Conservation (phyloP, 768 basidiomycete species). For the Pleurotus ostreatus region DNA sequence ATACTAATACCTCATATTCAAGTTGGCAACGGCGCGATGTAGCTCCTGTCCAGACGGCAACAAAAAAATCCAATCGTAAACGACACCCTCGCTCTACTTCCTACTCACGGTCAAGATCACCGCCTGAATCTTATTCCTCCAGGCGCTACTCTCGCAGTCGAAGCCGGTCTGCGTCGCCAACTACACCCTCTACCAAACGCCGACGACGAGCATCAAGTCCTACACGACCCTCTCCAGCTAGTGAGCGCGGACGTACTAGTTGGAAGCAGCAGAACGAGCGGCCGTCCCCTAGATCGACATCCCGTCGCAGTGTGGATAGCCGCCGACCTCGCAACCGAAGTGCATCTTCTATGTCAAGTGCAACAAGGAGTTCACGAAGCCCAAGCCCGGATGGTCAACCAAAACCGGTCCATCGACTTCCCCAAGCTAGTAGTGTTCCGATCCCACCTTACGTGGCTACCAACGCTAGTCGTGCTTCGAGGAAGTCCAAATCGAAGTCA, state of each 20-base stretch:
- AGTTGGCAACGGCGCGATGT: constrained; percentile 70
- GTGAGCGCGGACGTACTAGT: constrained; percentile 37
- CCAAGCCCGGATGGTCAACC: constrained; percentile 49
- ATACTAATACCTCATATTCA: constrained; percentile 1
- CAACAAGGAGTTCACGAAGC: constrained; percentile 54
- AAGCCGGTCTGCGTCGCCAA: constrained; percentile 53
- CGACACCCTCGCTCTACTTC: constrained; percentile 47
- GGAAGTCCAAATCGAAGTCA: constrained; percentile 19
- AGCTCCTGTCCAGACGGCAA: constrained; percentile 21
- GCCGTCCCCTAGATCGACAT: constrained; percentile 33
- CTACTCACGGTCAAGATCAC: constrained; percentile 59
- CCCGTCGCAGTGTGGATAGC: constrained; percentile 34
- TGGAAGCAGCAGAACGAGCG: constrained; percentile 23
- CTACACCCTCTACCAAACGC: constrained; percentile 54
- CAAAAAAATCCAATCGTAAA: constrained; percentile 32
- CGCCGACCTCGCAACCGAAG: constrained; percentile 41
- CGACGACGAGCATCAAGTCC: constrained; percentile 51
- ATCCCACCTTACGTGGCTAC: constrained; percentile 21
- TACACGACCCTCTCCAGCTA: constrained; percentile 29
- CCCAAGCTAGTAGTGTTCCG: constrained; percentile 33
- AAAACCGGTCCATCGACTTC: constrained; percentile 62
- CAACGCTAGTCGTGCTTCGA: constrained; percentile 11
- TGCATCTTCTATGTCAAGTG: constrained; percentile 52
- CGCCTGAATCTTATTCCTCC: constrained; percentile 62
- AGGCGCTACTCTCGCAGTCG: constrained; percentile 61